phyloP scores from a whole-genome alignment of 805 yeast species.

The Aciculoconidium aculeatum region DNA sequence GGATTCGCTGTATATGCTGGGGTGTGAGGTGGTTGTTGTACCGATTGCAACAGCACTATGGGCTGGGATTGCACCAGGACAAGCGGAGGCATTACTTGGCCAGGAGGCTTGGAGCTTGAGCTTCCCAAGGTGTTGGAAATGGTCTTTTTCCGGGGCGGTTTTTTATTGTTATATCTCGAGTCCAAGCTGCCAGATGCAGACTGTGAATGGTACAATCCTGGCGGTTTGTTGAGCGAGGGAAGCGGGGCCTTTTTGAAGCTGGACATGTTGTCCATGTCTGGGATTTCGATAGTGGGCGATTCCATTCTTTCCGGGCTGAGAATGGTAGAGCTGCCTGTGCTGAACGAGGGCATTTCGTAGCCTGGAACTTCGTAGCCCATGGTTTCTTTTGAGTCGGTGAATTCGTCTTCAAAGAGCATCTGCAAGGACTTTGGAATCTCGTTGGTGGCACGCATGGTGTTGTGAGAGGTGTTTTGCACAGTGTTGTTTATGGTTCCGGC shows the following conservation, averaged over 20 bases:
- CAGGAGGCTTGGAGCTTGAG: constrained; percentile 1
- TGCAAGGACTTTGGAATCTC: constrained; percentile 71
- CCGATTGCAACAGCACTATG: constrained; percentile 4
- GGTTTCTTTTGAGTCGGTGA: constrained; percentile 10
- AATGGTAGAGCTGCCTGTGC: constrained; percentile 7
- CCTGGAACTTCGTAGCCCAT: constrained; percentile 4
- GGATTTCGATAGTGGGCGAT: constrained; percentile 66
- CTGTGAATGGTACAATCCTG: constrained; percentile 37
- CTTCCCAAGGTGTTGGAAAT: constrained; percentile 31
- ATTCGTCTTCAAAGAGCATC: constrained; percentile 65
- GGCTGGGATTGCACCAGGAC: constrained; percentile 11
- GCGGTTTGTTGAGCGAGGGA: constrained; percentile 34
- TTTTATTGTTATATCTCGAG: constrained; percentile 14
- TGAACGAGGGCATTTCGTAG: constrained; percentile 10
- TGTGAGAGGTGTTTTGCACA: constrained; percentile 9
- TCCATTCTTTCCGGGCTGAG: constrained; percentile 40
- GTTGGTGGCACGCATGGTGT: constrained; percentile 4
- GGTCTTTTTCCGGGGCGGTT: constrained; percentile 31
- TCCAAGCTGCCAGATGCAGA: constrained; percentile 37
- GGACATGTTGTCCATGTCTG: constrained; percentile 49
- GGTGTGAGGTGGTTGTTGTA: constrained; percentile 25
- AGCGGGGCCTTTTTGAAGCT: constrained; percentile 17
- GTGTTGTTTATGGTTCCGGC: constrained; percentile 8
- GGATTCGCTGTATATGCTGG: constrained; percentile 35
- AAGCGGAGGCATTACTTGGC: constrained; percentile 22